Conservation (phyloP, 1,139 yeast genomes). For the Zygosaccharomyces pseudobailii region DNA sequence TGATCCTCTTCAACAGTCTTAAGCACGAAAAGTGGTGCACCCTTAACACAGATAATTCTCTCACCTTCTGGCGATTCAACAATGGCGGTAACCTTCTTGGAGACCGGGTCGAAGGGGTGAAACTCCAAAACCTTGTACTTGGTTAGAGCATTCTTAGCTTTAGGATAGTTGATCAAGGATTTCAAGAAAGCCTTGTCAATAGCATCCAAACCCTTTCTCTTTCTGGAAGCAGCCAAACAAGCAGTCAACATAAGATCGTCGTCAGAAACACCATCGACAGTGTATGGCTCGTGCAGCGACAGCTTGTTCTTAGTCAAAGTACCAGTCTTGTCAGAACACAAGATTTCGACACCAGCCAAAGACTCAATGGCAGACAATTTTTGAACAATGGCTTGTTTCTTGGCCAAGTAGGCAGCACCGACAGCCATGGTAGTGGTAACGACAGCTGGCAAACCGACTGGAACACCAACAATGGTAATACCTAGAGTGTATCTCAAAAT, state of each 20-base stretch:
- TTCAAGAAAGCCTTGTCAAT: slow-evolving; percentile 96
- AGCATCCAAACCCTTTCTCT: slow-evolving; percentile 98
- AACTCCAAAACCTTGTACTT: slow-evolving; percentile 93
- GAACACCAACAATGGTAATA: slow-evolving; percentile 98
- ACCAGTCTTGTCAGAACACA: slow-evolving; percentile 99
- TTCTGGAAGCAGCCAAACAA: slow-evolving; percentile 97
- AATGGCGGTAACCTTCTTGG: slow-evolving; percentile 92
- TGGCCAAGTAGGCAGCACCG: slow-evolving; percentile 99
- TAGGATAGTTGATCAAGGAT: slow-evolving; percentile 79
- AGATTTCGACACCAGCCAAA: slow-evolving; percentile 97
- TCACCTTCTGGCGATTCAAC: slow-evolving; percentile 97
- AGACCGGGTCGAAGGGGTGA: slow-evolving; percentile 97
- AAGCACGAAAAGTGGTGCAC: slow-evolving; percentile 93
- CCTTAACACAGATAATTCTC: slow-evolving; percentile 93
- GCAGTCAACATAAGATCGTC: slow-evolving; percentile 98
- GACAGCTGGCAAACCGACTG: slow-evolving; percentile 99
- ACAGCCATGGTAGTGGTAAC: slow-evolving; percentile 99
- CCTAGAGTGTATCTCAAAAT: slow-evolving; percentile 94
- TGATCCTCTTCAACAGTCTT: slow-evolving; percentile 96
- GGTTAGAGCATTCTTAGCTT: slow-evolving; percentile 92
- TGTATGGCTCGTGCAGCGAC: slow-evolving; percentile 96
- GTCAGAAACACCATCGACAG: slow-evolving; percentile 97
- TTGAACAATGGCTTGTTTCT: slow-evolving; percentile 97
- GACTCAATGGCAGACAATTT: slow-evolving; percentile 98
- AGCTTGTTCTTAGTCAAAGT: slow-evolving; percentile 97